Base-by-base conservation (phyloP, 495 filamentous ascomycete genomes). In the Penicillium daleae region DNA sequence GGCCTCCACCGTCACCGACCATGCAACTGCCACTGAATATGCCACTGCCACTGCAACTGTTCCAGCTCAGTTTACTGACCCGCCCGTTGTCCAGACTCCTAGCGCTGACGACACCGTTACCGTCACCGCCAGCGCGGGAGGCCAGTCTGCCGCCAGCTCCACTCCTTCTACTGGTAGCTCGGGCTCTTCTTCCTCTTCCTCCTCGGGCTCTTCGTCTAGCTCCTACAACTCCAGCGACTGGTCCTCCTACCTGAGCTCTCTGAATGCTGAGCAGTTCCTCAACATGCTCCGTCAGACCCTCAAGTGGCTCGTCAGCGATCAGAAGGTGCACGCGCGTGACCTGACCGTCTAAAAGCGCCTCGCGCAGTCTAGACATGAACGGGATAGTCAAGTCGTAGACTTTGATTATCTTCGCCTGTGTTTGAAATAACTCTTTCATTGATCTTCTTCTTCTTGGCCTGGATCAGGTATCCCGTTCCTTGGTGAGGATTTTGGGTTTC, bases 191-290 rank as follows among this genome's bases (percentile, higher is more conserved):
- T 53, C 37, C 22, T 51, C 61, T 22, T 49, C 33, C 51, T 60
- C 62, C 22, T 21, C 59, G 56, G 3, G 4, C 29, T 31, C 29
- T 7, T 31, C 29, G 37, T 59, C 64, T 22, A 57, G 59, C 33
- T 46, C 56, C 51, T 66, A 63, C 59, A 63, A 59, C 66, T 68
- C 66, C 68, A 57, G 55, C 50, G 71, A 70, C 63, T 71, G 70
- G 56, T 60, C 63, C 19, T 62, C 71, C 27, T 79, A 76, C 66
- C 74, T 79, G 57, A 68, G 64, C 69, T 76, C 74, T 54, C 65
- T 79, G 62, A 74, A 63, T 61, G 72, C 76, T 26, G 71, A 74
- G 3, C 64, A 79, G 71, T 67, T 76, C 64, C 64, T 79, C 57
- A 67, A 49, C 61, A 29, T 74, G 24, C 54, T 79, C 51, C 71